Evolutionary conservation across 306 rosid species (phyloP).

Genomic region (Dicorynia guianensis): DNA sequence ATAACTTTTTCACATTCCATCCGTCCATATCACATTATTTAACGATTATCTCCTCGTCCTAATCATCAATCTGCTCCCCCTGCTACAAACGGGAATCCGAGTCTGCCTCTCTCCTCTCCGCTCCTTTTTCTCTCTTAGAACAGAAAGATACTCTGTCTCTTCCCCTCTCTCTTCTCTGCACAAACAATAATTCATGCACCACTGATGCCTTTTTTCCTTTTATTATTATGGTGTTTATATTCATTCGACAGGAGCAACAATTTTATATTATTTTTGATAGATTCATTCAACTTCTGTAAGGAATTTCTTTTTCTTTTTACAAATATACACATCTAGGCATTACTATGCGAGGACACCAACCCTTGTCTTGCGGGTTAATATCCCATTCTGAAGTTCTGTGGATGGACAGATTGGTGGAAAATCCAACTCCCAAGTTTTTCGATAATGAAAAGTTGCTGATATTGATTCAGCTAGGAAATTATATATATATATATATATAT

Average conservation of each 20-base stretch:
- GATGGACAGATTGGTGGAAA: slow-evolving; percentile 58
- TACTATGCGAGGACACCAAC: slow-evolving; percentile 75
- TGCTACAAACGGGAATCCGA: slow-evolving; percentile 59
- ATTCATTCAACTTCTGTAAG: too few relatives aligned
- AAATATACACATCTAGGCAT: slow-evolving; percentile 37
- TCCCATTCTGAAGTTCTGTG: slow-evolving; percentile 51
- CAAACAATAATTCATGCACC: slow-evolving; percentile 64
- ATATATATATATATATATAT: background rate
- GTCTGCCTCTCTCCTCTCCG: slow-evolving; percentile 17
- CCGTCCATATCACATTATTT: slow-evolving; percentile 50
- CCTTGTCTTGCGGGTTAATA: slow-evolving; percentile 80
- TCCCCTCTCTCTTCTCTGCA: slow-evolving; percentile 43
- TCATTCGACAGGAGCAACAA: too few relatives aligned
- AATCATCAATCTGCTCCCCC: slow-evolving; percentile 86
- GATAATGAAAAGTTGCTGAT: slow-evolving; percentile 30
- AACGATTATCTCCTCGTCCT: slow-evolving; percentile 51
- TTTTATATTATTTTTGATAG: too few relatives aligned
- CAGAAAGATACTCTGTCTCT: slow-evolving; percentile 35
- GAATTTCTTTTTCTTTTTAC: too few relatives aligned
- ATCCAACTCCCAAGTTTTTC: slow-evolving; percentile 48
- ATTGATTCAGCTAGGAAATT: background rate
- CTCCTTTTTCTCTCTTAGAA: background rate
- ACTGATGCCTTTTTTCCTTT: slow-evolving; percentile 45
- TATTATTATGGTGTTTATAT: background rate
- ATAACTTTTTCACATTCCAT: slow-evolving; percentile 74